Evolutionary conservation across 108 stramenopile genomes (phyloP), one percentile per base, ranked within the genome.

Genomic region (Conticribra guillardii): DNA sequence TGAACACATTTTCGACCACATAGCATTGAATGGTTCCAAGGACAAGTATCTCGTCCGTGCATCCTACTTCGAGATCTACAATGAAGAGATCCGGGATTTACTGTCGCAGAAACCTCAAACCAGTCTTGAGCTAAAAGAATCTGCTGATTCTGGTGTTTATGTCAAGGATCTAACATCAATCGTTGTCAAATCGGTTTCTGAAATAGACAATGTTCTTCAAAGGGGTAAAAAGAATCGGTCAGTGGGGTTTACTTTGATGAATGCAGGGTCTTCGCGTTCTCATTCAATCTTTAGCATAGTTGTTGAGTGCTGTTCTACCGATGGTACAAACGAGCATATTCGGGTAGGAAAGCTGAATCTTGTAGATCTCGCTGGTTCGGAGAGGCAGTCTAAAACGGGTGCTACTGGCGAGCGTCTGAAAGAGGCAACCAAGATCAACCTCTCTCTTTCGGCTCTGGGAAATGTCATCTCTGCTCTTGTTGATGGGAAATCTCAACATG

Each of bases 51-150:
- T 96, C 17, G 98, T 99, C 30, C 82, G 96, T 47, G 89, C 96
- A 5, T 90, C 89, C 41, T 99, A 97, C 73, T 79, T 97, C 32
- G 99, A 99, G 77, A 98, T 99, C 54, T 99, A 99, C 85, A 99
- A 98, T 82, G 99, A 99, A 80, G 97, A 99, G 63, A 96, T 99
- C 67, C 85, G 96, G 16, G 98, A 99, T 56, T 81, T 99, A 14
- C 76, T 99, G 37, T 66, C 87, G 17, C 81, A 80, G 41, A 80
- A 85, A 65, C 60, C 82, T 46, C 85, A 88, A 69, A 86, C 81
- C 44, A 64, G 57, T 49, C 82, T 95, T 18, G 94, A 96, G 51
- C 71, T 96, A 11, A 91, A 94, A 63, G 94, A 87, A 59, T 54
- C 80, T 7, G 74, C 75, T 9, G 96, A 96, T 53, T 58, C 62